Percentiles rank a stretch among this genome's conserved stretches.
Evolutionary conservation across 495 filamentous ascomycete species (phyloP).

Genomic region (Penicillium pulvis): DNA sequence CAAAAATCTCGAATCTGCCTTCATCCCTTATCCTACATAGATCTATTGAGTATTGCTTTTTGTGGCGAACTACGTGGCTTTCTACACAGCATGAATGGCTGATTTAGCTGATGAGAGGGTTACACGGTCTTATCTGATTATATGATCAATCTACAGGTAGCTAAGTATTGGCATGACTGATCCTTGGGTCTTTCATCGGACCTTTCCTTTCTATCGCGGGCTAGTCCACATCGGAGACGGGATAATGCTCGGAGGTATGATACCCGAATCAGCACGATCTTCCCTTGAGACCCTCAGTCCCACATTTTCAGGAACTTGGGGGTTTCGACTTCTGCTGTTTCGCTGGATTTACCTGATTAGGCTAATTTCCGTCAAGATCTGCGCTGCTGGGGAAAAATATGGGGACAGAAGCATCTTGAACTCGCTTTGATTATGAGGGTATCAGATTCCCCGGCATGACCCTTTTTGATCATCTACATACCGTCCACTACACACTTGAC

Average conservation of each 20-base stretch:
- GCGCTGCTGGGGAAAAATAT: neutral
- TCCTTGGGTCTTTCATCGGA: no score
- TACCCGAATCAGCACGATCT: neutral
- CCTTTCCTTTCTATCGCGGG: neutral
- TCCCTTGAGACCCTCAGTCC: neutral
- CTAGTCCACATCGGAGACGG: neutral
- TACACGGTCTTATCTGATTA: neutral
- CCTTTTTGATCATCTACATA: neutral
- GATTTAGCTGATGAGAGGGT: neutral
- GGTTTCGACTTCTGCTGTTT: neutral
- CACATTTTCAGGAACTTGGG: neutral
- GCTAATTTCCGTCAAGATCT: neutral
- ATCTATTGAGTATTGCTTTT: slow-evolving; percentile 5
- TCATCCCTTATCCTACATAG: neutral
- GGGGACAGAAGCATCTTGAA: neutral
- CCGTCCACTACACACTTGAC: neutral
- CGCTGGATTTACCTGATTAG: neutral
- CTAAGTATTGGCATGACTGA: no score
- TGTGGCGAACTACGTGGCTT: neutral
- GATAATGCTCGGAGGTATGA: neutral
- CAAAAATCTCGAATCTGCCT: neutral
- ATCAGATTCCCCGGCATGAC: neutral
- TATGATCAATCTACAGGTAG: neutral
- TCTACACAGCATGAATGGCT: neutral
- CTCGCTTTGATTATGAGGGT: neutral